Evolutionary conservation across 306 rosid genomes (phyloP), one percentile per base, ranked within the genome.

Genomic region (Coriaria nepalensis): DNA sequence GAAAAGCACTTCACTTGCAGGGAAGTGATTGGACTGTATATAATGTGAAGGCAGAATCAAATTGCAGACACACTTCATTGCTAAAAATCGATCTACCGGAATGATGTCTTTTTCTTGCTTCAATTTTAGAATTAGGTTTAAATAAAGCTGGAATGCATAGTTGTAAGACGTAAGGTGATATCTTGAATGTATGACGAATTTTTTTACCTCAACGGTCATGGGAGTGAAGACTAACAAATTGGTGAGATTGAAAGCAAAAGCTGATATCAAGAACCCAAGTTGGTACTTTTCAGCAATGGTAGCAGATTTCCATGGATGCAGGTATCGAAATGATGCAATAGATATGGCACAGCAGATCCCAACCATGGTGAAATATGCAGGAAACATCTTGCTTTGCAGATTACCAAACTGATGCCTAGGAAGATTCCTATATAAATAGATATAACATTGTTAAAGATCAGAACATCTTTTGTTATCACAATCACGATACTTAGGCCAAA

Each of bases 351-450:
- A 80, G 50, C 94, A 82, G 35, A 55, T 56, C 35, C 81, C 88
- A 10, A 92, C 96, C 98, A 79, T 34, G 0, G 77, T 47, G 76
- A 92, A 92, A 57, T 82, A 92, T 2, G 96, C 98, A 4, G 98
- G 98, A 68, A 92, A 92, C 98, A 85, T 85, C 80, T 92, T 92
- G 74, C 98, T 81, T 41, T 92, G 98, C 63, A 92, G 72, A 74
- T 85, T 92, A 33, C 98, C 98, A 65, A 92, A 92, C 50, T 92
- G 98, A 68, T 92, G 98, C 75, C 98, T 71, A 9, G 98, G 98
- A 32, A 92, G 82, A 68, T 92, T 75, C 80, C 98, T 92, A 58
- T 3, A 20, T 20, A 45, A 33, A 34, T 55, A 7, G 29, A 42
- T 42, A 54, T 11, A 5, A 13, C 33, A 54, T 33, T 2, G 13